Base-by-base conservation (phyloP, 1,284 basidiomycete species). In the Leccinum ponderosum region DNA sequence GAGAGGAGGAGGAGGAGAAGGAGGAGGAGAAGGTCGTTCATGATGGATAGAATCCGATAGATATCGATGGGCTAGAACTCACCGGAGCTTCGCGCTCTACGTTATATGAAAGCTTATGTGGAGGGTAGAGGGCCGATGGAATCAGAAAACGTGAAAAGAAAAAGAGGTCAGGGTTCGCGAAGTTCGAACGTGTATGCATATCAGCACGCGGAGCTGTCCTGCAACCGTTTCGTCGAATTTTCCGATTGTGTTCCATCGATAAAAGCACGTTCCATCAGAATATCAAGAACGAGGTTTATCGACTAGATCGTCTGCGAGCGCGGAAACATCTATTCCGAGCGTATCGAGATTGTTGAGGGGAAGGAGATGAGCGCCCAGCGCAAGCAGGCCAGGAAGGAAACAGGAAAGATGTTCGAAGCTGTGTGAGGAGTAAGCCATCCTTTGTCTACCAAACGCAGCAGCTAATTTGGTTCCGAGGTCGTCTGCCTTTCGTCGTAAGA, bases 401-500 rank as follows among this genome's bases (percentile, higher is more conserved):
- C 25, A 25, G 25, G 25, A 25, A 25, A 25, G 25, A 25, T 25
- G 25, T 25, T 25, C 25, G 25, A 25, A 25, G 25, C 25, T 25
- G 25, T 25, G 25, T 25, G 25, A 25, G 25, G 25, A 25, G 25
- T 25, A 25, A 25, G 25, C 25, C 25, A 25, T 25, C 25, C 25
- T 25, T 25, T 25, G 25, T 25, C 25, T 25, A 27, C 7, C 27
- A 7, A 27, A 27, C 25, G 25, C 25, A 27, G 25, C 6, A 27
- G 25, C 25, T 25, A 25, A 25, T 25, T 25, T 25, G 25, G 25
- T 25, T 25, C 25, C 25, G 25, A 27, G 25, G 25, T 27, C 27
- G 7, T 27, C 27, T 7, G 86, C 85, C 35, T 80, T 78, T 15
- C 72, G 64, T 11, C 86, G 73, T 7, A 86, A 73, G 7, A 82